A percentile compares a stretch with the other conserved stretches of the same genome.
phyloP scores from a whole-genome alignment of 1,284 basidiomycete species.

The Leccinum fallax region DNA sequence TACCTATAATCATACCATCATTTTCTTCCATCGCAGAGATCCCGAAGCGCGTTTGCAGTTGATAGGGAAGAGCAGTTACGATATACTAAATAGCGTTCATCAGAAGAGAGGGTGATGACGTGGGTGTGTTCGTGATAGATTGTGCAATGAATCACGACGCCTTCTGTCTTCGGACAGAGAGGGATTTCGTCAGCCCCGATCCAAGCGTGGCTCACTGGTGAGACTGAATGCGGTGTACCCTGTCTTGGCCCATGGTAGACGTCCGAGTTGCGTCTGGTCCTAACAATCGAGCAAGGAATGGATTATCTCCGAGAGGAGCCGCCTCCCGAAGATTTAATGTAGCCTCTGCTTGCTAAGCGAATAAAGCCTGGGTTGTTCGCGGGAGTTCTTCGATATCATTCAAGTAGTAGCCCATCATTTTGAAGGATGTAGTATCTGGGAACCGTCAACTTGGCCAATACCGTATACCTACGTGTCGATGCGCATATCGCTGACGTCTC shows the following conservation, averaged over 20 bases:
- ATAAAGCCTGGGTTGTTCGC: conserved; percentile 23
- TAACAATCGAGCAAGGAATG: conserved; percentile 68
- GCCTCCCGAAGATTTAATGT: conserved; percentile 78
- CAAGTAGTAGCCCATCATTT: conserved; percentile 68
- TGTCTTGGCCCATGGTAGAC: conserved; percentile 62
- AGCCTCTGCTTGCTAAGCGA: conserved; percentile 75
- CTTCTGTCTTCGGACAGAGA: conserved; percentile 32
- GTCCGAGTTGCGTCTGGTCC: conserved; percentile 64
- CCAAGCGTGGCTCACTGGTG: conserved; percentile 53
- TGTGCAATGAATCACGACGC: conserved; percentile 81
- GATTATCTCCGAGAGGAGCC: conserved; percentile 72
- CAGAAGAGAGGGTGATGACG: conserved; percentile 36
- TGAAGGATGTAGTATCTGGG: conserved; percentile 84
- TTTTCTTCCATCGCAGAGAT: conserved; percentile 66
- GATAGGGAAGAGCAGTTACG: conserved; percentile 68
- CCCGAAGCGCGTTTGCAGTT: conserved; percentile 80
- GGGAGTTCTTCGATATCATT: conserved; percentile 58
- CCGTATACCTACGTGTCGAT: conserved; percentile 77
- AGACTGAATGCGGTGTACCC: conserved; percentile 73
- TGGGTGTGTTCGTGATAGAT: conserved; percentile 41
- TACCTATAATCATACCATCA: conserved; percentile 22
- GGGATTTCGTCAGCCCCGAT: background rate
- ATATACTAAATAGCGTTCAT: conserved; percentile 58
- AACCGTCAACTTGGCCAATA: conserved; percentile 12
- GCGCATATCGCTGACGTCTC: conserved; percentile 88